Evolutionary conservation across 2,329 filamentous ascomycete species (phyloP).

Genomic region (Chrysosporium queenslandicum): DNA sequence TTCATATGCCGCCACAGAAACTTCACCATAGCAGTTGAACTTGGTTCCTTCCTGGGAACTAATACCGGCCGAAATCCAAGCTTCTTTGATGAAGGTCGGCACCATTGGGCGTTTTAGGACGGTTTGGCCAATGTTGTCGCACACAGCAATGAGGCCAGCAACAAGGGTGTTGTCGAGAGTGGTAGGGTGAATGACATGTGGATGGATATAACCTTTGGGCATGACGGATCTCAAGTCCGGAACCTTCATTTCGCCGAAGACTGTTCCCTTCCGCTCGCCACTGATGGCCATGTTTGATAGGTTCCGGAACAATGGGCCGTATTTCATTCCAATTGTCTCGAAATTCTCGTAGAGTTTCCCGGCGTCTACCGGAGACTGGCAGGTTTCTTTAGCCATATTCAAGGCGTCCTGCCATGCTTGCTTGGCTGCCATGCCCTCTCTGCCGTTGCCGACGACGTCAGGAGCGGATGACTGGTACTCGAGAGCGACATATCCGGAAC

Average conservation of each 20-base stretch:
- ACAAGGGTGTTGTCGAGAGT: constrained; percentile 24
- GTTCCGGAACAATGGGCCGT: constrained; percentile 27
- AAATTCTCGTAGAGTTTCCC: constrained; percentile 23
- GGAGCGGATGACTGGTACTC: constrained; percentile 17
- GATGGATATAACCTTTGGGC: constrained; percentile 13
- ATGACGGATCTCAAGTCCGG: constrained; percentile 16
- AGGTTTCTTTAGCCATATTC: constrained; percentile 15
- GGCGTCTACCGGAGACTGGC: constrained; percentile 21
- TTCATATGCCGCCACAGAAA: constrained; percentile 36
- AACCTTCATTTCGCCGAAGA: constrained; percentile 21
- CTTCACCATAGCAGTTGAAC: constrained; percentile 28
- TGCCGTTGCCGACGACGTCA: constrained; percentile 17
- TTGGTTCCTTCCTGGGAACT: constrained; percentile 16
- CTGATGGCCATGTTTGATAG: constrained; percentile 20
- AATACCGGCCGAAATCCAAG: constrained; percentile 26
- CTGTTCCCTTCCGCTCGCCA: constrained; percentile 17
- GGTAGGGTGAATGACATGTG: constrained; percentile 16
- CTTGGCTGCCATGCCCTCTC: constrained; percentile 18
- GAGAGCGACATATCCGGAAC: constrained; percentile 24
- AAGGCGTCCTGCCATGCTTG: constrained; percentile 16
- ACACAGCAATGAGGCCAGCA: constrained; percentile 21
- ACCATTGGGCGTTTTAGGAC: constrained; percentile 22
- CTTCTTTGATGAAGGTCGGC: constrained; percentile 27
- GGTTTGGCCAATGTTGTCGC: constrained; percentile 21
- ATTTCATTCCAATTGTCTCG: constrained; percentile 22